Evolutionary conservation across 2,329 filamentous ascomycete species (phyloP), one percentile per base, ranked within the genome.

Genomic region (Aspergillus fructus): DNA sequence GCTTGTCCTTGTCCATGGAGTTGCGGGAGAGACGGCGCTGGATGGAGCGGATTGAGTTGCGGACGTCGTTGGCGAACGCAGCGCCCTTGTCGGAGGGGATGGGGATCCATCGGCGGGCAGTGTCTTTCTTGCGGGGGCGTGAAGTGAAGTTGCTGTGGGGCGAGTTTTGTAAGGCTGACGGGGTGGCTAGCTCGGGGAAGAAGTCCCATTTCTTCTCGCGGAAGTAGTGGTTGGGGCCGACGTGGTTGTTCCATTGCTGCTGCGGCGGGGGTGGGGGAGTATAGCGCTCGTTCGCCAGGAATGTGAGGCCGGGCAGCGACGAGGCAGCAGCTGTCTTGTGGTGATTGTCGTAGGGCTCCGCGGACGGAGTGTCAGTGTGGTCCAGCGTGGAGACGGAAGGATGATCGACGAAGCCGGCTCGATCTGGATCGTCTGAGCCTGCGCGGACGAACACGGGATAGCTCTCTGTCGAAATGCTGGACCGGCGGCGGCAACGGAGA

Each of bases 141-240:
- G 49, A 6, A 39, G 56, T 27, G 42, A 49, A 60, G 37, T 3
- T 15, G 37, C 11, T 53, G 47, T 60, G 15, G 60, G 56, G 56
- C 50, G 65, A 42, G 17, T 51, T 40, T 48, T 60, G 66, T 4
- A 66, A 8, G n/a, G 64, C 59, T 4, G 69, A 67, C 3, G 71
- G 69, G 0, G 68, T 67, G 0, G 71, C 73, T 33, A 76, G 49
- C 56, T 76, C 73, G 1, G 73, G 73, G 56, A 76, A 76, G 60
- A 74, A 74, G 59, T 75, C 72, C 71, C 71, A 76, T 58, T 74
- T 75, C 62, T 76, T 76, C 46, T 76, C 73, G 6, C 72, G 67
- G 46, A 75, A 75, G 46, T 75, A 75, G 59, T 72, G 71, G 54
- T 69, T 72, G 4, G 68, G 63, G 19, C 67, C 69, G 3, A 59